phyloP scores from a whole-genome alignment of 2,329 filamentous ascomycete genomes.

The Penicillium sp. region DNA sequence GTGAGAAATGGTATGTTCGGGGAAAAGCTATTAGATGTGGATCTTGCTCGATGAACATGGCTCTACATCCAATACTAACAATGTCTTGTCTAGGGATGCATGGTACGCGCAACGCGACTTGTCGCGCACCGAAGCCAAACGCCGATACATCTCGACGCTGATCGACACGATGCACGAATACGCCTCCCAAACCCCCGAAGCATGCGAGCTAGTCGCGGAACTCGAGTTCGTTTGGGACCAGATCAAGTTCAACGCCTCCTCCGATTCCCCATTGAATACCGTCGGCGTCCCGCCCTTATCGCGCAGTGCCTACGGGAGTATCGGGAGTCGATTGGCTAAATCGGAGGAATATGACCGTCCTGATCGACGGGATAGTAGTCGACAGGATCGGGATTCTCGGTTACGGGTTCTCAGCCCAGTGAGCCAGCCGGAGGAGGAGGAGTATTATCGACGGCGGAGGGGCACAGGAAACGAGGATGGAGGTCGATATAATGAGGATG shows the following conservation, averaged over 20 bases:
- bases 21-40: not conserved
- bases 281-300: conserved; percentile 30
- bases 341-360: conserved; percentile 37
- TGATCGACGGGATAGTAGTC: conserved; percentile 23
- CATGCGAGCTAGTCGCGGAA: conserved; percentile 82
- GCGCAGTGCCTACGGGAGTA: conserved; percentile 33
- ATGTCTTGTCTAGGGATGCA: conserved; percentile 63
- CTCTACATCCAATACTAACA: not conserved
- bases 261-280: conserved; percentile 39
- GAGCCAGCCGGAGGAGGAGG: conserved; percentile 70
- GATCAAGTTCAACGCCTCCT: conserved; percentile 77
- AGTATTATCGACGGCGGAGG: conserved; percentile 39
- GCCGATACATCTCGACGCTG: conserved; percentile 85
- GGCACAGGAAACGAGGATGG: conserved; percentile 24
- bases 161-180: conserved; percentile 97
- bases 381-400: conserved; percentile 45
- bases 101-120: conserved; percentile 87
- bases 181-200: conserved; percentile 76
- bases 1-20: conserved; percentile 62
- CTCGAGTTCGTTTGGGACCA: conserved; percentile 99
- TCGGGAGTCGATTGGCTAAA: conserved; percentile 36
- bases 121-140: conserved; percentile 87
- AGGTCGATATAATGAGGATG: conserved; percentile 34
- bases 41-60: not conserved
- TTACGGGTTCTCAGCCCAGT: conserved; percentile 78